Conservation (phyloP, 179 eudicot species). For the Amaranthus tricolor region DNA sequence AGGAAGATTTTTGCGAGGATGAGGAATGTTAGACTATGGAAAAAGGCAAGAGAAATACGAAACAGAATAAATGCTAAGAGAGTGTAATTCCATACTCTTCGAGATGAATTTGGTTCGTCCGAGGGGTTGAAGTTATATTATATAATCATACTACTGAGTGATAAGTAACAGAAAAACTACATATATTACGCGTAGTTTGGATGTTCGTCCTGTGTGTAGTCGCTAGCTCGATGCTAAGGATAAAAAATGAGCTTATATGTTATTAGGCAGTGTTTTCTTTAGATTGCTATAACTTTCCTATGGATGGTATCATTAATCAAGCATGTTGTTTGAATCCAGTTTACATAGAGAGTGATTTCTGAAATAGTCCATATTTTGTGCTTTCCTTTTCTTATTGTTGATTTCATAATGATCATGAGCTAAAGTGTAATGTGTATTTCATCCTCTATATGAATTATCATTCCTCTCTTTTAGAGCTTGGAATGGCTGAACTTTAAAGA, state of each 20-base stretch:
- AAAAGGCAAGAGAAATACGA: slow-evolving; percentile 48
- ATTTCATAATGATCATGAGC: too few relatives aligned
- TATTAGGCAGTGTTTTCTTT: background rate
- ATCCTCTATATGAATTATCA: too few relatives aligned
- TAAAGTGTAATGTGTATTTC: too few relatives aligned
- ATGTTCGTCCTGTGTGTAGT: background rate
- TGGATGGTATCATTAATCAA: too few relatives aligned
- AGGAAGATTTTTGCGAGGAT: slow-evolving; percentile 55
- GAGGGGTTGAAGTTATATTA: slow-evolving; percentile 27
- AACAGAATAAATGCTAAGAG: slow-evolving; percentile 30
- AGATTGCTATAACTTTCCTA: background rate
- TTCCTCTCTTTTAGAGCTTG: too few relatives aligned
- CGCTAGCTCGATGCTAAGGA: background rate
- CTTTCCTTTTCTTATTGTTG: too few relatives aligned
- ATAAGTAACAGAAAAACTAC: background rate
- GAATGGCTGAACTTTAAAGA: too few relatives aligned
- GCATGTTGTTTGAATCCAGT: too few relatives aligned
- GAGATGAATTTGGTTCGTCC: slow-evolving; percentile 39
- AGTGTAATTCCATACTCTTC: slow-evolving; percentile 6
- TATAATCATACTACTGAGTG: background rate
- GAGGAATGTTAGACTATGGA: slow-evolving; percentile 55
- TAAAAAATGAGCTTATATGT: background rate
- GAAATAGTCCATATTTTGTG: too few relatives aligned
- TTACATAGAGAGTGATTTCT: too few relatives aligned
- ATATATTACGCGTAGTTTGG: background rate